Evolutionary conservation across 306 rosid species (phyloP).

Genomic region (Carpinus fangiana): DNA sequence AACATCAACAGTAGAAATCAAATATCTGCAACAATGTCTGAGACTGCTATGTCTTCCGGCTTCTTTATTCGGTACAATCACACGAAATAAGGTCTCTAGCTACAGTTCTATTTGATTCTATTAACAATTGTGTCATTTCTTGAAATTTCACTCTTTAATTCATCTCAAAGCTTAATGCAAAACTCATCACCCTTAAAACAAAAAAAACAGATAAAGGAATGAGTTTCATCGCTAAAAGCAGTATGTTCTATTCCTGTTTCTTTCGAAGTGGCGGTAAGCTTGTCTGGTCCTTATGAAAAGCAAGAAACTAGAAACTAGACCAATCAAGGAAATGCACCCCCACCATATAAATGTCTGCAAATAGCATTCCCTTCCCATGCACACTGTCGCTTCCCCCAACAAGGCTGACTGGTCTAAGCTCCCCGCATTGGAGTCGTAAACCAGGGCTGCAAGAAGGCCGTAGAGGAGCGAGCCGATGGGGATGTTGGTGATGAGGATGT

Average conservation of each 20-base stretch:
- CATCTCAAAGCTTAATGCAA: not conserved
- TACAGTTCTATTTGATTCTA: not conserved
- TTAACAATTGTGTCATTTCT: not conserved
- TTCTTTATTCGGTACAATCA: not conserved
- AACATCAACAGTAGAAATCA: not conserved
- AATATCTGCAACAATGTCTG: not conserved
- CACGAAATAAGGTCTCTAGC: not conserved
- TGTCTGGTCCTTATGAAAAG: conserved; percentile 63
- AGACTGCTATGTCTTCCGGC: not conserved
- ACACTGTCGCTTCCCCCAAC: conserved; percentile 47
- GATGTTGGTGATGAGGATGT: conserved; percentile 56
- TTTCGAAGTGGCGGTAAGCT: conserved; percentile 55
- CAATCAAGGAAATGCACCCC: conserved; percentile 60
- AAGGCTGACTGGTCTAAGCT: conserved; percentile 2
- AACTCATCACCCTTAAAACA: not conserved
- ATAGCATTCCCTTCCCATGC: conserved; percentile 74
- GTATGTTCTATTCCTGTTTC: conserved; percentile 22
- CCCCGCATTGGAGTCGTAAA: conserved; percentile 58
- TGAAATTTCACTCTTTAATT: not conserved
- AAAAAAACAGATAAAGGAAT: not conserved
- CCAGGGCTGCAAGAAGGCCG: conserved; percentile 60
- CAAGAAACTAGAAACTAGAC: conserved; percentile 58
- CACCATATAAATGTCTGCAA: conserved; percentile 74
- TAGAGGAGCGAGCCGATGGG: conserved; percentile 50
- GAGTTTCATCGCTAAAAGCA: conserved; percentile 6